A percentile compares a stretch with the other conserved stretches of the same genome.
These are phyloP conservation scores for Tuber calosporum DNA, from an alignment of 495 filamentous ascomycete genomes.

Conservation along the genomic window DNA sequence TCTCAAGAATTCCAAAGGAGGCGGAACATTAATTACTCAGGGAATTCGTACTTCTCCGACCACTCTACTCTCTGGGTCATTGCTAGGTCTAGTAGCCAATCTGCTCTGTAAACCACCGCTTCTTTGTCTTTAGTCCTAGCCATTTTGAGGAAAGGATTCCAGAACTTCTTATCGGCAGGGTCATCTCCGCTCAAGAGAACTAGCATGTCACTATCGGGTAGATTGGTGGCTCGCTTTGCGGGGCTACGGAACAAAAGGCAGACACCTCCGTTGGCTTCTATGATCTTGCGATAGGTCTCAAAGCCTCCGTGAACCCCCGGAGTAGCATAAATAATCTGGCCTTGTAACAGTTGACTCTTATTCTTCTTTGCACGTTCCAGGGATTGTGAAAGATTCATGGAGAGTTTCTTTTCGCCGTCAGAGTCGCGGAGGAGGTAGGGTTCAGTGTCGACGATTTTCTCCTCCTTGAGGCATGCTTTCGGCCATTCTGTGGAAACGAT, in stretches of 20 bases:
- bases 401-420: constrained; percentile 61
- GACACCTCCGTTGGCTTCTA: constrained; percentile 77
- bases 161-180: constrained; percentile 62
- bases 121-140: constrained; percentile 62
- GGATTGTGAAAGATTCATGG: constrained; percentile 59
- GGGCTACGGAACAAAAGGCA: constrained; percentile 60
- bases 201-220: constrained; percentile 55
- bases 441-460: constrained; percentile 52
- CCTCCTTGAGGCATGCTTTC: constrained; percentile 59
- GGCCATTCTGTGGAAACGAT: constrained; percentile 74
- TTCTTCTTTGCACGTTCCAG: constrained; percentile 65
- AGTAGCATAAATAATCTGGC: constrained; percentile 72
- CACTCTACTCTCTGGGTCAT: constrained; percentile 72
- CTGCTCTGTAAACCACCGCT: constrained; percentile 66
- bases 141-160: constrained; percentile 72
- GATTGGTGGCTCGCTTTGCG: constrained; percentile 30
- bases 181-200: constrained; percentile 64
- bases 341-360: constrained; percentile 62
- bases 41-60: constrained; percentile 52
- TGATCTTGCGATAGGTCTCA: constrained; percentile 74
- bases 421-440: constrained; percentile 62
- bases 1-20: not conserved
- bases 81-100: constrained; percentile 84
- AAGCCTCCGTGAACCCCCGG: constrained; percentile 67
- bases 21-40: constrained; percentile 1